A percentile compares a stretch with the other conserved stretches of the same genome.
These are phyloP conservation scores for Strigomonas culicis DNA, from an alignment of 208 protist genomes.

Conservation along the genomic window DNA sequence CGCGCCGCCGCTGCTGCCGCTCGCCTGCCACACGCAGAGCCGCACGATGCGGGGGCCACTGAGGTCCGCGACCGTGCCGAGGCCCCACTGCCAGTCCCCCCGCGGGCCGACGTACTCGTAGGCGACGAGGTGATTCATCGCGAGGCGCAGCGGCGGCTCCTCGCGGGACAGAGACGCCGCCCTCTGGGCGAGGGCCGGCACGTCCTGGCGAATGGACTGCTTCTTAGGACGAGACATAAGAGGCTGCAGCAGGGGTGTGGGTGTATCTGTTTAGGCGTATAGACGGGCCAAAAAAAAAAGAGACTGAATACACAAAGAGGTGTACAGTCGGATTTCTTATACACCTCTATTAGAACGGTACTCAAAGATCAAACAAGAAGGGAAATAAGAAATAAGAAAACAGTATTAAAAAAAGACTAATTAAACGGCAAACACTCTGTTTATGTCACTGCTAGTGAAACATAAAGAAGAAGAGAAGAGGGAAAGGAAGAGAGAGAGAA, in stretches of 20 bases:
- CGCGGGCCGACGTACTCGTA: conserved; percentile 39
- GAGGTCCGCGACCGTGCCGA: conserved; percentile 39
- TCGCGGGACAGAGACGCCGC: conserved; percentile 3
- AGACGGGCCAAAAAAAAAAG: conserved; percentile 1
- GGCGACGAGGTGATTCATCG: conserved; percentile 44
- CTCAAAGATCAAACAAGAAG: background rate
- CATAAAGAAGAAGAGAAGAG: background rate
- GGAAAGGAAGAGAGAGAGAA: background rate
- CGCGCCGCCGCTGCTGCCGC: conserved; percentile 12
- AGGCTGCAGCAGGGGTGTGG: background rate
- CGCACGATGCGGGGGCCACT: conserved; percentile 39
- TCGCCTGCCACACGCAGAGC: conserved; percentile 29
- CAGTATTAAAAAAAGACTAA: background rate
- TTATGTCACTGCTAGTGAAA: background rate
- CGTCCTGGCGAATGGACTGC: background rate
- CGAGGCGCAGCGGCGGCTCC: conserved; percentile 19
- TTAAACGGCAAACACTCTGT: background rate
- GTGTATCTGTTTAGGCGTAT: conserved; percentile 2
- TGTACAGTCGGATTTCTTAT: background rate
- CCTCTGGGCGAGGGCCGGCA: conserved; percentile 1
- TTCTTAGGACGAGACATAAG: background rate
- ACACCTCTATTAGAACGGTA: background rate
- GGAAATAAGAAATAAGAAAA: background rate
- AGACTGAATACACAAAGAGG: background rate
- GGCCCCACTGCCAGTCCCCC: conserved; percentile 36